Percentiles rank a stretch among this genome's conserved stretches.
Conservation (phyloP, 1,284 basidiomycete species). For the Apiotrichum domesticum region DNA sequence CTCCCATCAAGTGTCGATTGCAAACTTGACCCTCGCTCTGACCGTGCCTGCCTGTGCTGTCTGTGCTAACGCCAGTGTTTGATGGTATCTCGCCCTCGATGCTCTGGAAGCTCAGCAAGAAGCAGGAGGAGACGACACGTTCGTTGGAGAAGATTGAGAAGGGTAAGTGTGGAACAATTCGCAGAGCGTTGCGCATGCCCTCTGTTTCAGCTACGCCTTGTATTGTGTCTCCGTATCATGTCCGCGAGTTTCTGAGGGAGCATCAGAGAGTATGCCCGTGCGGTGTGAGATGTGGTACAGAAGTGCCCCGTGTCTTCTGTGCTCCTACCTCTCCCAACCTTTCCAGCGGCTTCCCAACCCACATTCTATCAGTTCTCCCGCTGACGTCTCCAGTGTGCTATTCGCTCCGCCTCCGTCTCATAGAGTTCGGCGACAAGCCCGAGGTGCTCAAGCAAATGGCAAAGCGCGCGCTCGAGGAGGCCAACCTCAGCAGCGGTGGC, state of each 20-base stretch:
- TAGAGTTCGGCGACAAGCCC: constrained; percentile 46
- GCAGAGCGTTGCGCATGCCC: no score
- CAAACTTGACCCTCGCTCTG: no score
- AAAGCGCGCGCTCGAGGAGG: constrained; percentile 44
- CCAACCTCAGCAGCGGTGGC: constrained; percentile 19
- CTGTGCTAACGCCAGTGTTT: constrained; percentile 24
- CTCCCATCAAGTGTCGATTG: no score
- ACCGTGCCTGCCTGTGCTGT: neutral
- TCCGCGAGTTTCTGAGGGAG: no score
- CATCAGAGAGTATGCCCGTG: no score
- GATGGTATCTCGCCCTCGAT: constrained; percentile 31
- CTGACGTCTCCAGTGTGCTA: constrained; percentile 38
- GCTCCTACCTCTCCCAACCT: no score
- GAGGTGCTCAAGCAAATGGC: constrained; percentile 44
- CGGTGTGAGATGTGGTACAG: no score
- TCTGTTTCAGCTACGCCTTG: no score
- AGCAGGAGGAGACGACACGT: constrained; percentile 76
- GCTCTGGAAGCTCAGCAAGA: constrained; percentile 62
- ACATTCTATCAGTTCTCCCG: no score
- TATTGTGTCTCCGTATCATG: no score
- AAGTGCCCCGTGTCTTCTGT: no score
- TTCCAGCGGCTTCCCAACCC: no score
- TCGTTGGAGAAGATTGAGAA: constrained; percentile 91
- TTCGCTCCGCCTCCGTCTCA: constrained; percentile 39
- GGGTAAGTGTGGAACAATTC: constrained; percentile 52